Evolutionary conservation across 2,329 filamentous ascomycete genomes (phyloP).

Genomic region (Alternaria burnsii): DNA sequence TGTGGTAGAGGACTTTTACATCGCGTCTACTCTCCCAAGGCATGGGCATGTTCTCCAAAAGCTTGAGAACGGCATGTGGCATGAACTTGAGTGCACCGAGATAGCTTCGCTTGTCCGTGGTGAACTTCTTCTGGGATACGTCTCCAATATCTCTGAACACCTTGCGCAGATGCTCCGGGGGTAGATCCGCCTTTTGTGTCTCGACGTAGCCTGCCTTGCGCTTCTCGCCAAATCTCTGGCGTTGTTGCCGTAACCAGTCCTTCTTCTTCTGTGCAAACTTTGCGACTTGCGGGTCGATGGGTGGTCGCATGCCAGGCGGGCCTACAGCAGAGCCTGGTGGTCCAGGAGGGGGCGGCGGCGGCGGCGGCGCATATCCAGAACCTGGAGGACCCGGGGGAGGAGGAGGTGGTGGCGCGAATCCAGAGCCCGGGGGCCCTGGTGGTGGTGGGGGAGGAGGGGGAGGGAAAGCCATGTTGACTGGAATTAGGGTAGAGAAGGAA

Average conservation of each 20-base stretch:
- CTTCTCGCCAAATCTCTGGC: slow-evolving; percentile 96
- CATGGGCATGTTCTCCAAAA: slow-evolving; percentile 99
- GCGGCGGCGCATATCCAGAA: slow-evolving; percentile 56
- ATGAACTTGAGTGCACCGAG: slow-evolving; percentile 98
- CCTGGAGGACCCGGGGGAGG: slow-evolving; percentile 41
- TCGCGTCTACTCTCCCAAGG: slow-evolving; percentile 97
- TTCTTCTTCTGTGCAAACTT: slow-evolving; percentile 99
- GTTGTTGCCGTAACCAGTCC: slow-evolving; percentile 92
- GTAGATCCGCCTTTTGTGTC: slow-evolving; percentile 98
- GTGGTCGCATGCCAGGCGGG: slow-evolving; percentile 76
- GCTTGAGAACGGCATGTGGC: slow-evolving; percentile 96
- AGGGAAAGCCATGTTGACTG: slow-evolving; percentile 37
- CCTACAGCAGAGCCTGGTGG: slow-evolving; percentile 60
- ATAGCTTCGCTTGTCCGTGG: slow-evolving; percentile 97
- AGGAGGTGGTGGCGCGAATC: slow-evolving; percentile 48
- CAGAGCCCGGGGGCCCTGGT: slow-evolving; percentile 36
- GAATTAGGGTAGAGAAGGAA: neutral
- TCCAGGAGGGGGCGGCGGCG: slow-evolving; percentile 67
- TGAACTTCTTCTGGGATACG: slow-evolving; percentile 99
- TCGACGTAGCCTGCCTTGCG: slow-evolving; percentile 95
- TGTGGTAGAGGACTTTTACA: slow-evolving; percentile 97
- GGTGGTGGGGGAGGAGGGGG: slow-evolving; percentile 41
- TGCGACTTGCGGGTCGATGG: slow-evolving; percentile 81
- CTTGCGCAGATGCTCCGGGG: slow-evolving; percentile 96
- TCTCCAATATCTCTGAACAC: slow-evolving; percentile 99